Base-by-base conservation (phyloP, 78 protist species). In the Neovahlkampfia damariscottae region DNA sequence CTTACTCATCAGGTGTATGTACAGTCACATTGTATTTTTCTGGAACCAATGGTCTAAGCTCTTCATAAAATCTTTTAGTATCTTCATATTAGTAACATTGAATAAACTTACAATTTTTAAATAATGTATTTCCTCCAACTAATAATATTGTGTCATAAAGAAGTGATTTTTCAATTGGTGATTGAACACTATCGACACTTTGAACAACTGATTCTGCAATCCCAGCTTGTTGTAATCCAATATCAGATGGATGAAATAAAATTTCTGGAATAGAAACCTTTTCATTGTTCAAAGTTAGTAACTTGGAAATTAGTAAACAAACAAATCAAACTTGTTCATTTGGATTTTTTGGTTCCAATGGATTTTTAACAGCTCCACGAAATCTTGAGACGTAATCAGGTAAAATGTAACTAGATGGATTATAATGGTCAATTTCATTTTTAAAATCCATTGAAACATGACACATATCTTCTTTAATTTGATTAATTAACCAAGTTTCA, bases 221-320 rank as follows among this genome's bases (percentile, higher is more conserved):
- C n/a, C 92, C 91, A 36, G 88, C 91, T 66, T 88, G 90, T 27
- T 88, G 71, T 76, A 28, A 39, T 36, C 82, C 82, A 0, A 82
- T 77, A 69, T 82, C 80, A 0, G 68, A 67, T 38, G 92, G 92
- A 62, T 72, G 66, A 78, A 88, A 87, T 40, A 88, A 39, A 36
- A 87, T 10, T 37, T 88, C 92, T 50, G 90, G 90, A 29, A 86
- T 81, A 7, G 82, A 10, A 58, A 88, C 69, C 38, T 90, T 62
- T 77, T 88, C 92, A 66, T 72, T 82, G 5, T 27, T 38, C 36
- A 88, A 35, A 38, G 40, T 0, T n/a, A n/a, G n/a, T n/a, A n/a
- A n/a, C n/a, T n/a, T n/a, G n/a, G n/a, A n/a, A n/a, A n/a, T n/a
- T n/a, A n/a, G n/a, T n/a, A n/a, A n/a, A n/a, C n/a, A n/a, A n/a